Evolutionary conservation across 441 rosid genomes (phyloP).

Genomic region (Pelargonium myrrhifolium): DNA sequence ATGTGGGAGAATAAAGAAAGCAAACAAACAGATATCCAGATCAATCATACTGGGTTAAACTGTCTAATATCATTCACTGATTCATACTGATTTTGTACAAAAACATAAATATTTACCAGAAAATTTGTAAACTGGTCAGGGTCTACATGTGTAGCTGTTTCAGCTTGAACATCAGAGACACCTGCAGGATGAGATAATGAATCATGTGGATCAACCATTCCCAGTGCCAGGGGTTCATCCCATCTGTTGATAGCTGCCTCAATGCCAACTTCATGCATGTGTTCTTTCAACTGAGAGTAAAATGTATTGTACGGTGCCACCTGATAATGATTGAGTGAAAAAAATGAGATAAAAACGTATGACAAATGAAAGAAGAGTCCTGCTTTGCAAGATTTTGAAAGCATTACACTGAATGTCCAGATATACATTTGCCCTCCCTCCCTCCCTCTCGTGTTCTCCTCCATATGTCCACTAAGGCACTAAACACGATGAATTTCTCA

Average conservation of each 20-base stretch:
- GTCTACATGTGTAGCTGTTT: constrained; percentile 70
- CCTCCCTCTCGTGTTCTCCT: no score
- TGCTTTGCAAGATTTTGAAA: background rate
- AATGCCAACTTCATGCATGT: constrained; percentile 81
- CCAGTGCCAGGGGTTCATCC: constrained; percentile 84
- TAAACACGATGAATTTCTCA: no score
- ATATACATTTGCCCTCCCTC: background rate
- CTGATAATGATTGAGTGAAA: constrained; percentile 33
- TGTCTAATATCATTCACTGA: no score
- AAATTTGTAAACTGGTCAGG: constrained; percentile 90
- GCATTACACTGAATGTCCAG: background rate
- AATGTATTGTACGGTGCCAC: constrained; percentile 96
- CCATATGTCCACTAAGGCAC: no score
- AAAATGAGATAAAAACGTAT: no score
- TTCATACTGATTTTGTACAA: background rate
- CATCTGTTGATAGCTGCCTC: constrained; percentile 72
- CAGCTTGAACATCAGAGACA: constrained; percentile 88
- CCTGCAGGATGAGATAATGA: constrained; percentile 97
- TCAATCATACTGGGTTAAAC: constrained; percentile 1
- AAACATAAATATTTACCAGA: constrained; percentile 44
- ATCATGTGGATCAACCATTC: constrained; percentile 93
- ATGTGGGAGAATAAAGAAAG: no score
- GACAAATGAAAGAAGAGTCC: background rate
- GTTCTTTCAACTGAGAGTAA: constrained; percentile 85
- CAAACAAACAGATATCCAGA: background rate